A percentile compares a stretch with the other conserved stretches of the same genome.
These are phyloP conservation scores for Elongisporangium prolatum DNA, from an alignment of 352 stramenopile species.

Conservation along the genomic window DNA sequence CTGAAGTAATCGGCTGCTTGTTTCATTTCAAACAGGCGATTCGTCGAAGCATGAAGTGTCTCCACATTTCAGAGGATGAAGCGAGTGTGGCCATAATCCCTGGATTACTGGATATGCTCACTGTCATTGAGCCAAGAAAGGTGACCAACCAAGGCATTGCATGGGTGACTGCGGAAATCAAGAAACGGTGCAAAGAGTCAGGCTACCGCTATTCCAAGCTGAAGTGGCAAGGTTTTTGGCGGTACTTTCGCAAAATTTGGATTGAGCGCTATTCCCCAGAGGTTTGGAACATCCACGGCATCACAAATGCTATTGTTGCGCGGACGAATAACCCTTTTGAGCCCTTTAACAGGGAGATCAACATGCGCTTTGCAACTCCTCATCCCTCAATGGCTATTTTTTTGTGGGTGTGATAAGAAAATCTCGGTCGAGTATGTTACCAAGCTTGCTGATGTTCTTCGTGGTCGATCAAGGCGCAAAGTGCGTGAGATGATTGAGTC, in stretches of 20 bases:
- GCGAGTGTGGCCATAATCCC: conserved; percentile 11
- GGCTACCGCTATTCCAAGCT: conserved; percentile 8
- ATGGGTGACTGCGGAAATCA: conserved; percentile 15
- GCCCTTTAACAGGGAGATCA: conserved; percentile 11
- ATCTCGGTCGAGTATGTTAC: conserved; percentile 2
- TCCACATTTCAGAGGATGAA: conserved; percentile 12
- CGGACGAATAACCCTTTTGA: conserved; percentile 17
- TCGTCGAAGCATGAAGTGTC: conserved; percentile 8
- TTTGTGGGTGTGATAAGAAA: conserved; percentile 14
- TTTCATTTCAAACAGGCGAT: conserved; percentile 13
- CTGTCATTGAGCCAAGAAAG: conserved; percentile 6
- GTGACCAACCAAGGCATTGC: conserved; percentile 8
- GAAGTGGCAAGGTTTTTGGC: conserved; percentile 16
- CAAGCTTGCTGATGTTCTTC: background rate
- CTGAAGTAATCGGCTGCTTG: conserved; percentile 5
- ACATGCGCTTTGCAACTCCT: conserved; percentile 7
- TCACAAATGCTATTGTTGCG: conserved; percentile 8
- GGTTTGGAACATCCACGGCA: conserved; percentile 16
- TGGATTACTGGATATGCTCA: conserved; percentile 14
- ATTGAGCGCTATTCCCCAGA: conserved; percentile 7
- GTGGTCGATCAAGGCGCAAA: background rate
- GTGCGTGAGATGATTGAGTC: background rate
- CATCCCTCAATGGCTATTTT: conserved; percentile 5
- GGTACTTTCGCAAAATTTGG: conserved; percentile 14
- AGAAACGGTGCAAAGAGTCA: conserved; percentile 6